A percentile compares a stretch with the other conserved stretches of the same genome.
phyloP scores from a whole-genome alignment of 78 protist species.

The Planoprotostelium fungivorum region DNA sequence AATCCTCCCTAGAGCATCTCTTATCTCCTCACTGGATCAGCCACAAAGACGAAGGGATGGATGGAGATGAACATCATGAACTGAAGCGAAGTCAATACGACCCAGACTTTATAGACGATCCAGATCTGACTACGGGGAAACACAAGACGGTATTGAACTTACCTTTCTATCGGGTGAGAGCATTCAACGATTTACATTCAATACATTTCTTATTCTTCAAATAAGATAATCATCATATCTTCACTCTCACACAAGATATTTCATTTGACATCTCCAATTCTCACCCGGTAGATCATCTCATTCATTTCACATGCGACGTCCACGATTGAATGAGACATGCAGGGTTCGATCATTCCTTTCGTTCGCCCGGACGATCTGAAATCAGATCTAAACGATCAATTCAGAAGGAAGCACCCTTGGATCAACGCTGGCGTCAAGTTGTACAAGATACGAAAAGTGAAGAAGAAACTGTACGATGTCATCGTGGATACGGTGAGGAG shows the following conservation, averaged over 20 bases:
- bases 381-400: background rate
- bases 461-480: background rate
- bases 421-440: background rate
- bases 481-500: background rate
- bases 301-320: background rate
- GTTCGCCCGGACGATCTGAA: background rate
- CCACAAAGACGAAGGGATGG: background rate
- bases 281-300: background rate
- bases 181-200: too few relatives aligned
- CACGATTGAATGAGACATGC: background rate
- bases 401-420: background rate
- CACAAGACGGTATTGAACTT: background rate
- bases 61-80: background rate
- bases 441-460: background rate
- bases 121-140: background rate
- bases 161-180: background rate
- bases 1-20: too few relatives aligned
- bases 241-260: too few relatives aligned
- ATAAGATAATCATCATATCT: too few relatives aligned
- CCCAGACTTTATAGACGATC: background rate
- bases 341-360: background rate
- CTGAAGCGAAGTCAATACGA: background rate
- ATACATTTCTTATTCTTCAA: background rate
- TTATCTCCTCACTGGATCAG: background rate
- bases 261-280: background rate